Percentiles rank a stretch among this genome's conserved stretches.
phyloP scores from a whole-genome alignment of 306 rosid species.

The Cucumis sativus region DNA sequence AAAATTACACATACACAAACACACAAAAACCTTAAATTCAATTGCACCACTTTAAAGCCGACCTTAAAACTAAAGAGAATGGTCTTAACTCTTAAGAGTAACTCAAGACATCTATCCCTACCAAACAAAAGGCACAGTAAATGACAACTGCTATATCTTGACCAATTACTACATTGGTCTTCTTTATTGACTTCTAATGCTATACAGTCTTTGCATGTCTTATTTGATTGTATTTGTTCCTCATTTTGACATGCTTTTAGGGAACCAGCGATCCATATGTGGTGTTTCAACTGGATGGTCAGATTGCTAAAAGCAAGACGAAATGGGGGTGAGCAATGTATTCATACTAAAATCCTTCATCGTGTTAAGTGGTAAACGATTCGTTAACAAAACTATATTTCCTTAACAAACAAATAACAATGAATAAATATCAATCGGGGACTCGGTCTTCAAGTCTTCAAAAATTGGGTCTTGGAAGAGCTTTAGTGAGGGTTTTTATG shows the following conservation, averaged over 20 bases:
- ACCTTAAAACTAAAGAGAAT: background rate
- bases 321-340: slow-evolving; percentile 83
- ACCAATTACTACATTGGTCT: background rate
- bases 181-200: background rate
- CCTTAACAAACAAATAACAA: background rate
- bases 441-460: background rate
- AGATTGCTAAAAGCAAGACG: slow-evolving; percentile 57
- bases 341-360: background rate
- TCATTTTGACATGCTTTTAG: slow-evolving; percentile 29
- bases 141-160: background rate
- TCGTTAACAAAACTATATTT: background rate
- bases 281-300: slow-evolving; percentile 70
- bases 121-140: background rate
- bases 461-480: background rate
- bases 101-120: background rate
- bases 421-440: background rate
- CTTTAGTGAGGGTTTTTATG: background rate
- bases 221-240: slow-evolving; percentile 6
- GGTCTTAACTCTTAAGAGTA: background rate
- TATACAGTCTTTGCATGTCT: background rate
- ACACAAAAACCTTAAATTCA: background rate
- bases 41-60: background rate
- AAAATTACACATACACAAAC: background rate
- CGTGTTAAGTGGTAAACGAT: background rate
- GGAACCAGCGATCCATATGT: slow-evolving; percentile 97